These are phyloP conservation scores for Didymella pinodella DNA, from an alignment of 2,329 filamentous ascomycete genomes.

Conservation along the genomic window DNA sequence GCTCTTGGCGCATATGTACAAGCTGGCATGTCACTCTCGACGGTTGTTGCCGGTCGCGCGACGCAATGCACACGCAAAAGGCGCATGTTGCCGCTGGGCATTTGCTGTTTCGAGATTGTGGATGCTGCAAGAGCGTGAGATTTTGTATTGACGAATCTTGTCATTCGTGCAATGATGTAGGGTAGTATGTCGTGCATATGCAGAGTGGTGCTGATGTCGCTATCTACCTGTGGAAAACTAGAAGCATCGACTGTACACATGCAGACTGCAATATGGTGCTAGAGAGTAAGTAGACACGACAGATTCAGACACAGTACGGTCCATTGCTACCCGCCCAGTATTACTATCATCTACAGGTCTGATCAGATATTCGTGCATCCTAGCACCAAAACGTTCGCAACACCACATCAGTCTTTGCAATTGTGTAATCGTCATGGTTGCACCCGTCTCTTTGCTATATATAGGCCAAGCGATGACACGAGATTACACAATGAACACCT, in stretches of 20 bases:
- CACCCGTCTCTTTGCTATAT: conserved; percentile 2
- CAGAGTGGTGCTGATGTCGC: background rate
- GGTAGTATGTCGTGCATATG: conserved; percentile 5
- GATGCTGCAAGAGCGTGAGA: background rate
- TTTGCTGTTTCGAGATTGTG: conserved; percentile 9
- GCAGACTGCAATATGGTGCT: background rate
- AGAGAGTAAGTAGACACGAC: too few relatives aligned
- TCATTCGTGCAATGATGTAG: background rate
- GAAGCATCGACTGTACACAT: too few relatives aligned
- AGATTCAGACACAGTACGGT: background rate
- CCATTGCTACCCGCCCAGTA: background rate
- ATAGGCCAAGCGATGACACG: conserved; percentile 8
- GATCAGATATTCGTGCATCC: background rate
- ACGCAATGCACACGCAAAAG: conserved; percentile 7
- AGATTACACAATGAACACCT: conserved; percentile 11
- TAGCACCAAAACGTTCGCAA: conserved; percentile 13
- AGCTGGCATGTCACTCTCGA: conserved; percentile 10
- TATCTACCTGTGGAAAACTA: background rate
- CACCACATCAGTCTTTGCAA: background rate
- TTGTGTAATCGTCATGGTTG: background rate
- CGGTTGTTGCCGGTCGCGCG: conserved; percentile 16
- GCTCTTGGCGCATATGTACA: conserved; percentile 14
- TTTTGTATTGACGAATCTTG: background rate
- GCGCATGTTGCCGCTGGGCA: conserved; percentile 4
- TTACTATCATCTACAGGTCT: background rate